Evolutionary conservation across 306 rosid species (phyloP).

Genomic region (Cicer bijugum): DNA sequence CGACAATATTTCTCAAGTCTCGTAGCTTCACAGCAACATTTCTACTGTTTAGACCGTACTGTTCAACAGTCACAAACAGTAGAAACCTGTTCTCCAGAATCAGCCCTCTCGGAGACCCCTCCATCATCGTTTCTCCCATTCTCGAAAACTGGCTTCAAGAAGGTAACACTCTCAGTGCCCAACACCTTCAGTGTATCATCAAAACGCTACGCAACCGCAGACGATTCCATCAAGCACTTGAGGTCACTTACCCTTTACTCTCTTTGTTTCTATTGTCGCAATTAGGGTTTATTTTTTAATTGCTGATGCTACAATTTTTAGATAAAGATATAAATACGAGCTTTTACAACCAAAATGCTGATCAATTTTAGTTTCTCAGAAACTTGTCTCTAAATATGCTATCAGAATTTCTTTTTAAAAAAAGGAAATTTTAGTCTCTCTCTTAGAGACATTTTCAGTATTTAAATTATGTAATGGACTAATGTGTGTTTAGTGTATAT

Average conservation of each 20-base stretch:
- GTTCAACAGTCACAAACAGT: constrained; percentile 19
- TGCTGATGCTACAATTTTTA: no score
- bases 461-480: no score
- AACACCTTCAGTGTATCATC: constrained; percentile 50
- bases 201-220: constrained; percentile 53
- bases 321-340: no score
- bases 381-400: no score
- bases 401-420: no score
- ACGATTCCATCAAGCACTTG: constrained; percentile 68
- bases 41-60: constrained; percentile 38
- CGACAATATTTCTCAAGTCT: constrained; percentile 37
- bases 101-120: constrained; percentile 69
- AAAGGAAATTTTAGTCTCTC: no score
- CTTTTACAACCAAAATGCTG: no score
- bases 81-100: constrained; percentile 61
- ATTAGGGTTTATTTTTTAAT: background rate
- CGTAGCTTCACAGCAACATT: constrained; percentile 30
- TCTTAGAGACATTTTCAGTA: no score
- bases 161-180: constrained; percentile 41
- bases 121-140: constrained; percentile 56
- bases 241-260: constrained; percentile 43
- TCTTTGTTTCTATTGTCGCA: background rate
- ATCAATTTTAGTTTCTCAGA: no score
- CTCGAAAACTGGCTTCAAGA: constrained; percentile 66
- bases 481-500: no score